Conservation (phyloP, 192 early-diverging fungal species). For the Linnemannia elongata region DNA sequence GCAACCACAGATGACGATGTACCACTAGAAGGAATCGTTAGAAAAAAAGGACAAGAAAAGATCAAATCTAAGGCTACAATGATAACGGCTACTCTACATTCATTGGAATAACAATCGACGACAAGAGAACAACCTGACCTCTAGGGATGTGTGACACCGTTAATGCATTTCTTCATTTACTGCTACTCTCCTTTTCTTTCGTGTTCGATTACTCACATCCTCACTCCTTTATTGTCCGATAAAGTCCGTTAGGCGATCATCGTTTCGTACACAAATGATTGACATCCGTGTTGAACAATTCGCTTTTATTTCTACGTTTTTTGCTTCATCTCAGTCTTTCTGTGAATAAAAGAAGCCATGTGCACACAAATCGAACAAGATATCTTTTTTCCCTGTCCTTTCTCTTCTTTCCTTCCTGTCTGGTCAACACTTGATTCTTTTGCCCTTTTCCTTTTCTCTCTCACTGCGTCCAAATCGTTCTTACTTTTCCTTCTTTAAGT, state of each 20-base stretch:
- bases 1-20: no score
- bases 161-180: not conserved
- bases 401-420: not conserved
- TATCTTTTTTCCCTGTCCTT: not conserved
- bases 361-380: not conserved
- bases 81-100: no score
- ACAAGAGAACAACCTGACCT: not conserved
- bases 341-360: not conserved
- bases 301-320: not conserved
- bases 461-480: not conserved
- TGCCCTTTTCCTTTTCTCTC: not conserved
- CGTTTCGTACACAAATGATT: not conserved
- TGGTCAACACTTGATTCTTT: not conserved
- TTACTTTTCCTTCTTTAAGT: not conserved
- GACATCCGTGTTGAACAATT: no score
- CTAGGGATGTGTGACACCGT: not conserved
- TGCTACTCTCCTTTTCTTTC: not conserved
- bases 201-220: not conserved
- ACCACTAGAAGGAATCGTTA: no score
- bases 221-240: not conserved
- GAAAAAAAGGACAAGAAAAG: no score
- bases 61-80: no score
- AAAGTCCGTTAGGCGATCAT: slow-evolving; percentile 3
- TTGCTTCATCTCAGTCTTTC: not conserved
- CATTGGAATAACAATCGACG: no score